A percentile compares a stretch with the other conserved stretches of the same genome.
These are phyloP conservation scores for Akebia trifoliata DNA, from an alignment of 164 flowering plant species.

Conservation along the genomic window DNA sequence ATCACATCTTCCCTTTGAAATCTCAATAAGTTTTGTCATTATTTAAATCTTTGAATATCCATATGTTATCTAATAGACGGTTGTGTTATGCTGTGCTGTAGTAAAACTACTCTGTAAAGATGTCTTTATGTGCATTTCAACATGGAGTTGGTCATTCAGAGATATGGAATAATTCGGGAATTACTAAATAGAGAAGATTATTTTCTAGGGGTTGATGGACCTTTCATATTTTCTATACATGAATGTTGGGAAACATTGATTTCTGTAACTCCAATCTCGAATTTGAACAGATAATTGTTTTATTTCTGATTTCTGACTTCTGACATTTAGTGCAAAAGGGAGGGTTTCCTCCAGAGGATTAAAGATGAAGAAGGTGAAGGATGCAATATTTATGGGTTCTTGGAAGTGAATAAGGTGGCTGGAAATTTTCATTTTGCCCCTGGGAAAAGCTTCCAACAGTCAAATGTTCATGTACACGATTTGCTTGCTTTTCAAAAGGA, in stretches of 20 bases:
- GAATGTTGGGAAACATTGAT: neutral
- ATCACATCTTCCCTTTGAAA: too few relatives aligned
- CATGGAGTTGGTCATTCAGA: too few relatives aligned
- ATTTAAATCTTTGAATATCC: too few relatives aligned
- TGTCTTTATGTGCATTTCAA: too few relatives aligned
- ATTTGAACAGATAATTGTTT: neutral
- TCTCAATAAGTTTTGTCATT: too few relatives aligned
- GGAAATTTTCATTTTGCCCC: slow-evolving; percentile 92
- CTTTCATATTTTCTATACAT: too few relatives aligned
- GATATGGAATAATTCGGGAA: too few relatives aligned
- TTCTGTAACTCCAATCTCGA: neutral
- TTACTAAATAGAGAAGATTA: too few relatives aligned
- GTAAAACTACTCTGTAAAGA: too few relatives aligned
- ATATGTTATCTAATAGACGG: too few relatives aligned
- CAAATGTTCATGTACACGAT: slow-evolving; percentile 65
- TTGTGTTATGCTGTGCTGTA: too few relatives aligned
- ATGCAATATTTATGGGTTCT: slow-evolving; percentile 75
- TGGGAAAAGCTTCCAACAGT: slow-evolving; percentile 91
- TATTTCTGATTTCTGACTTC: slow-evolving; percentile 6
- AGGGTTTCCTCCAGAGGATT: slow-evolving; percentile 69
- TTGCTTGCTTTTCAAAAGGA: slow-evolving; percentile 69
- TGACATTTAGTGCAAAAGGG: slow-evolving; percentile 70
- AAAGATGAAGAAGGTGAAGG: slow-evolving; percentile 96
- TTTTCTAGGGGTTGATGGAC: too few relatives aligned
- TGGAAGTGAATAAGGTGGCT: slow-evolving; percentile 89